Evolutionary conservation across 768 basidiomycete genomes (phyloP).

Genomic region (Arthromyces matolae): DNA sequence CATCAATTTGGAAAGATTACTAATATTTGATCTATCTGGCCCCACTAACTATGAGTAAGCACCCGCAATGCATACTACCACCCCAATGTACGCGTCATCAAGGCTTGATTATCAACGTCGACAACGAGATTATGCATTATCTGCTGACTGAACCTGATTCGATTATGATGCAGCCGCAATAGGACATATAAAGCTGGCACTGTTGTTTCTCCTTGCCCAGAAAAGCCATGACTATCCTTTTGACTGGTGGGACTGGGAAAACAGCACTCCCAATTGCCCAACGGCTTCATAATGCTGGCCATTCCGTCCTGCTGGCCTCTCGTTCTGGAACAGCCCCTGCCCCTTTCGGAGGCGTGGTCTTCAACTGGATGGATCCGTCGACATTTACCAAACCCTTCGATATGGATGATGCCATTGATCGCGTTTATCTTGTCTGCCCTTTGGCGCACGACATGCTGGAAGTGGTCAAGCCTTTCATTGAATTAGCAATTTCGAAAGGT

Average conservation of each 20-base stretch:
- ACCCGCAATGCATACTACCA: too few species aligned
- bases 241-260: slow-evolving; percentile 35
- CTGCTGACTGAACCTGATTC: too few species aligned
- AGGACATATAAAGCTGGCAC: too few species aligned
- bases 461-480: slow-evolving; percentile 29
- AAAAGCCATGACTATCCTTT: slow-evolving; percentile 25
- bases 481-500: slow-evolving; percentile 27
- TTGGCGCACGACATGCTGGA: slow-evolving; percentile 13
- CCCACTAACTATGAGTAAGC: too few species aligned
- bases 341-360: slow-evolving; percentile 26
- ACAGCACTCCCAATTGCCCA: slow-evolving; percentile 25
- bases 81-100: too few species aligned
- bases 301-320: slow-evolving; percentile 27
- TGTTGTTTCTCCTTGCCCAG: too few species aligned
- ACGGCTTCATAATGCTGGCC: slow-evolving; percentile 22
- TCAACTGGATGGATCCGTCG: slow-evolving; percentile 33
- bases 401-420: slow-evolving; percentile 13
- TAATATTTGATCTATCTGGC: too few species aligned
- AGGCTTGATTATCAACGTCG: too few species aligned
- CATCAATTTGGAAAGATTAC: too few species aligned
- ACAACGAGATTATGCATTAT: too few species aligned
- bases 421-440: slow-evolving; percentile 31
- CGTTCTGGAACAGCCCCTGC: slow-evolving; percentile 25
- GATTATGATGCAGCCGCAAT: too few species aligned
- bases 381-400: slow-evolving; percentile 32